A percentile compares a stretch with the other conserved stretches of the same genome.
These are phyloP conservation scores for Carex pumila DNA, from an alignment of 176 grass and related monocot species.

Conservation along the genomic window DNA sequence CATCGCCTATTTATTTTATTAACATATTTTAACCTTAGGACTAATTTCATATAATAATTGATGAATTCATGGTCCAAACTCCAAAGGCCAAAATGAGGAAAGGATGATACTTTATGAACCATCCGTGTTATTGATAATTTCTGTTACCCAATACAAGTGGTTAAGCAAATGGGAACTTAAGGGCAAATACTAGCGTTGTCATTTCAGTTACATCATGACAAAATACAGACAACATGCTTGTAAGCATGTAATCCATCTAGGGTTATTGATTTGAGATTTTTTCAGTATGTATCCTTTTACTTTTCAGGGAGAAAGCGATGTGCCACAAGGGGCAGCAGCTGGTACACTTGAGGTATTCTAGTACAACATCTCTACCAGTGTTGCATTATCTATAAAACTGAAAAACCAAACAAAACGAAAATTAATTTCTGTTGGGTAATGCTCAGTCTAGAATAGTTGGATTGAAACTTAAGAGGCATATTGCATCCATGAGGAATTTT, in stretches of 20 bases:
- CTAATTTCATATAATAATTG: background rate
- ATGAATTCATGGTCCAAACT: background rate
- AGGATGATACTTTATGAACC: background rate
- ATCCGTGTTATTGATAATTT: background rate
- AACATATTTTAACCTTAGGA: background rate
- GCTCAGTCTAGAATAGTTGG: background rate
- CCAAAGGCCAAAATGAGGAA: background rate
- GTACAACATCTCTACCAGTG: background rate
- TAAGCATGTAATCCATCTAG: background rate
- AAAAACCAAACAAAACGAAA: too few relatives aligned
- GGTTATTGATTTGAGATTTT: background rate
- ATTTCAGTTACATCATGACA: background rate
- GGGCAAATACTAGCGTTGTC: background rate
- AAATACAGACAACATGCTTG: background rate
- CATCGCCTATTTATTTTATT: too few relatives aligned
- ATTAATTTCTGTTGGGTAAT: background rate
- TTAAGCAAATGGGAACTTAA: background rate
- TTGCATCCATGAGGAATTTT: background rate
- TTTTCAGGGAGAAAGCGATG: slow-evolving; percentile 74
- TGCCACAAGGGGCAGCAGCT: slow-evolving; percentile 36
- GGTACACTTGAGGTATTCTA: slow-evolving; percentile 78
- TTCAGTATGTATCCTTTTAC: background rate
- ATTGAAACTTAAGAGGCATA: background rate
- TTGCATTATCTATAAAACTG: too few relatives aligned
- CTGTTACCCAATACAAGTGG: background rate